Base-by-base conservation (phyloP, 2,329 filamentous ascomycete genomes). In the Penicillium sp. region DNA sequence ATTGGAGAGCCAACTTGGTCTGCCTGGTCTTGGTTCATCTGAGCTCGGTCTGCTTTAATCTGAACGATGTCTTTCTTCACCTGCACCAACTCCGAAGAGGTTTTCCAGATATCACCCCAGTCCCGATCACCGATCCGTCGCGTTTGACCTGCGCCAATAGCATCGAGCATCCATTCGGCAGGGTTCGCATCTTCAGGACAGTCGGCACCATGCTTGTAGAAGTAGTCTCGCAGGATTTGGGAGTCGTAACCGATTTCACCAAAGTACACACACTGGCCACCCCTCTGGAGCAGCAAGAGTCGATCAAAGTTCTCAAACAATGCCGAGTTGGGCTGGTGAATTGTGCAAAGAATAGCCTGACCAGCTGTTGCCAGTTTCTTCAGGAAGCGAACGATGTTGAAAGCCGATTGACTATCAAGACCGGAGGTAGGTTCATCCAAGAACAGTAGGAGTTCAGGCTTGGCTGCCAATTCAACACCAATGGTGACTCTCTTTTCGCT, bases 71-170 rank as follows among this genome's bases (percentile, higher is more conserved):
- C 82, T 57, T 83, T 78, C 77, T 92, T 92, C n/a, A 53, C 27
- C 23, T 53, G 50, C 13, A 21, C 84, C 31, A 91, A 81, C 69
- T 95, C 90, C 2, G 88, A 82, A 23, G 88, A 91, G 19, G 89
- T 86, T 2, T 78, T 80, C 91, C 91, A 96, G 57, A 93, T 84
- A 61, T 93, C 89, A 11, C 85, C 88, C 91, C 91, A 95, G 75
- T 95, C 90, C 46, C 83, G 83, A 70, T 87, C 82, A 27, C 90
- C 90, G 46, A 93, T 84, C 4, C 89, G 88, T 19, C 89, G 84
- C 11, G 85, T 78, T 62, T 87, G 88, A 11, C 90, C 90, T 25
- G 90, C 90, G 53, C 91, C 90, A 39, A 93, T 88, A 6, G 89
- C 90, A 69, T 76, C 73, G 2, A 76, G 68, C 70, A 76, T 75